Evolutionary conservation across 1,139 yeast genomes (phyloP), one percentile per base, ranked within the genome.

Genomic region (Yamadazyma mexicana): DNA sequence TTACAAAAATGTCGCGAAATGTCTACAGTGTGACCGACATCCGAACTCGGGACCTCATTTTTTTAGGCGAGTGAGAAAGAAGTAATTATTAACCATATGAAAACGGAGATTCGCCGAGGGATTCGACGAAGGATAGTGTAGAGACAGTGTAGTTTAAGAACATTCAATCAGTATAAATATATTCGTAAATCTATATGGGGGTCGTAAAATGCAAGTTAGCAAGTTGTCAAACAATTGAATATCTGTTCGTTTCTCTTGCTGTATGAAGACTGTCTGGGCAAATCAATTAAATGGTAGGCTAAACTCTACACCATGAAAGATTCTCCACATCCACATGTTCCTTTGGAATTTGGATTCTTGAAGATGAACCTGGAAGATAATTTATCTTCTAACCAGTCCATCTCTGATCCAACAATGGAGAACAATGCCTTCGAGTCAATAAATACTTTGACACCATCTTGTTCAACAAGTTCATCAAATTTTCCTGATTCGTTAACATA

Each of bases 251-350:
- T 20, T 8, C 22, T 20, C 22, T 20, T 20, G 22, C 22, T 20
- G 22, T 20, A 20, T 20, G 22, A 20, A 20, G 8, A 20, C 8
- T 20, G 5, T 6, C 8, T 20, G 5, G 22, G 22, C 8, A n/a
- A n/a, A n/a, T n/a, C n/a, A n/a, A n/a, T 20, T 20, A 6, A 20
- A 20, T 5, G 22, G 5, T 17, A 12, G 33, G 16, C 5, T 23
- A 29, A 25, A 9, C 20, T n/a, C 18, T 66, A 89, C 6, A 89
- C 96, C 97, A 91, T 91, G 62, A 92, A 92, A 5, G 96, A 87
- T 66, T 92, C 98, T 41, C 98, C 98, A 63, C 98, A 92, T 14
- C 98, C 98, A 66, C 98, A 92, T 40, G 96, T 87, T 25, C 98
- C 98, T 69, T 91, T 92, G 35, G 95, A 85, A 64, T 92, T 92